Base-by-base conservation (phyloP, 169 alveolate species). In the Plasmodium gonderi region DNA sequence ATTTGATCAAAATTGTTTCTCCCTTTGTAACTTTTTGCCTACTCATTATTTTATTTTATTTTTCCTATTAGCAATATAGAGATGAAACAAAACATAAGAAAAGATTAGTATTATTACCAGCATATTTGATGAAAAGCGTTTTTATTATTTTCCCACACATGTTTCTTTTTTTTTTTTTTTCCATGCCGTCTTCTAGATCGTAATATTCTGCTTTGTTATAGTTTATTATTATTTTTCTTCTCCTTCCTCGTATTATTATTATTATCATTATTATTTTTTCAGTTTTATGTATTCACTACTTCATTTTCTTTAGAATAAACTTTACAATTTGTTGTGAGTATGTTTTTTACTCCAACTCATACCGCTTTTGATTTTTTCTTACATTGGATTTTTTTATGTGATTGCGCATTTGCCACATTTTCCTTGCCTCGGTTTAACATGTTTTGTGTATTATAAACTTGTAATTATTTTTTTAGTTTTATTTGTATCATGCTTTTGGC, bases 291-390 rank as follows among this genome's bases (percentile, higher is more conserved):
- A n/a, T 23, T 20, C 72, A 60, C 38, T 60, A 75, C 51, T 75
- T 75, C 38, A 3, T 2, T 42, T 75, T 42, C 51, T 40, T 74
- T 45, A 8, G 36, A 75, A 20, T 2, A 26, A 17, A 45, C 44
- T 75, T n/a, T 40, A 44, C 64, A 75, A 40, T 38, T 75, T 75
- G 60, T 74, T 74, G 68, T 75, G 64, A 6, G 9, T 14, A n/a
- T 54, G 7, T 49, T 1, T 2, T 40, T 40, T 29, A 44, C 17
- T 31, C 64, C 17, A 0, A 23, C 23, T 29, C 51, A 75, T 75
- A 36, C 26, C 26, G 42, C 81, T 7, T 42, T 40, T 40, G 26
- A 40, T 40, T 75, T 38, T 75, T 75, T 26, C 4, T 7, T 31
- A 17, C n/a, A n/a, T n/a, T n/a, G n/a, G n/a, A n/a, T n/a, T n/a